These are phyloP conservation scores for Teratosphaeriaceae sp. DNA, from an alignment of 2,329 filamentous ascomycete genomes.

Conservation along the genomic window DNA sequence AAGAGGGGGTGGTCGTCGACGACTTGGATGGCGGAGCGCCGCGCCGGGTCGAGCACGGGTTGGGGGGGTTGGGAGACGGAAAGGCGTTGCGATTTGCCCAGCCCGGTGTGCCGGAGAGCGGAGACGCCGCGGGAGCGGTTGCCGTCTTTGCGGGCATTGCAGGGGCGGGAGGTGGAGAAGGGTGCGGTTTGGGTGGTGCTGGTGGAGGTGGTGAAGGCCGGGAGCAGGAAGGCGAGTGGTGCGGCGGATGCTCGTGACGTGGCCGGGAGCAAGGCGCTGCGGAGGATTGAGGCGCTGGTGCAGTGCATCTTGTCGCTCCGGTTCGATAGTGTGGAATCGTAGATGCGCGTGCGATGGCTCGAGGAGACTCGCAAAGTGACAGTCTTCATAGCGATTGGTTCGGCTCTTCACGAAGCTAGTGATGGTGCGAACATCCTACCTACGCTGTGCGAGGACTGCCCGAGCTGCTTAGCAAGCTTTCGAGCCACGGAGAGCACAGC, in stretches of 20 bases:
- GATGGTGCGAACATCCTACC: too few relatives aligned
- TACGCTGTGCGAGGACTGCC: too few relatives aligned
- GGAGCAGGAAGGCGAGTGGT: conserved; percentile 30
- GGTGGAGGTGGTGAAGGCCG: too few relatives aligned
- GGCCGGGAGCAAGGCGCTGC: conserved; percentile 1
- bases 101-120: conserved; percentile 67
- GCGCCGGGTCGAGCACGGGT: conserved; percentile 56
- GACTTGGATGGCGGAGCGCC: conserved; percentile 49
- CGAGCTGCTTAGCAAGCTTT: too few relatives aligned
- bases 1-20: conserved; percentile 81
- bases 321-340: too few relatives aligned
- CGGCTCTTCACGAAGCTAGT: too few relatives aligned
- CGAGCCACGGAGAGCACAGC: too few relatives aligned
- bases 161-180: conserved; percentile 23
- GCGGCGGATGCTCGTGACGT: conserved; percentile 10
- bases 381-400: too few relatives aligned
- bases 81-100: conserved; percentile 48
- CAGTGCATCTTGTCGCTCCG: conserved; percentile 14
- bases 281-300: conserved; percentile 6
- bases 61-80: conserved; percentile 63
- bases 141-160: conserved; percentile 53
- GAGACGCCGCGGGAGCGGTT: conserved; percentile 79
- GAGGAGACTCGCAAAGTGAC: too few relatives aligned
- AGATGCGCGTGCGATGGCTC: too few relatives aligned
- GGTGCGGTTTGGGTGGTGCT: conserved; percentile 15